Base-by-base conservation (phyloP, 2,329 filamentous ascomycete species). In the Eutypa lata region DNA sequence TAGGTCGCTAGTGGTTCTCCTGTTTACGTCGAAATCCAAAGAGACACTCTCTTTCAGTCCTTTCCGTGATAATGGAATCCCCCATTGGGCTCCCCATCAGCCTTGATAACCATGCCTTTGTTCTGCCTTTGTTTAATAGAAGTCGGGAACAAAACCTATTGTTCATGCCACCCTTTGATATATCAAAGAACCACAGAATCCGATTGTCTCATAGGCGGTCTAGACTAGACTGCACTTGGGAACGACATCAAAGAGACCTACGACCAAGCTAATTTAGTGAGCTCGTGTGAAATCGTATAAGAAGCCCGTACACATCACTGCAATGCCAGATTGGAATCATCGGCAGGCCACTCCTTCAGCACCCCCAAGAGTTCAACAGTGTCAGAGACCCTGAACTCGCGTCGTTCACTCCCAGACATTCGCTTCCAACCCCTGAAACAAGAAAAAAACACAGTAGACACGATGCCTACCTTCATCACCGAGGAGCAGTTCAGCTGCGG, bases 381-480 rank as follows among this genome's bases (percentile, higher is more conserved):
- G 42, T 28, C 42, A 4, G 42, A 26, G 21, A 24, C 13, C n/a
- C n/a, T 31, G 22, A 45, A n/a, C 22, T 28, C 21, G 5, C 16
- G 21, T 45, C 16, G 22, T 13, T 45, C 21, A 16, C 8, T 43
- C n/a, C 40, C 40, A n/a, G n/a, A 43, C 40, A 43, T 43, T 24
- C 19, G 40, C 11, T 43, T 24, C 19, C 14, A 13, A 7, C 19
- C 8, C 19, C 21, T 19, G 14, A 6, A 24, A 13, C 14, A 1
- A 21, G 3, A 2, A 21, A 13, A 13, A 35, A 8, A 35, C 14
- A 45, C 22, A n/a, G 22, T 13, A 3, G 14, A n/a, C 42, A 26
- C 13, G 21, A 62, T 62, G 60, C 50, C 56, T 10, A 55, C 47
- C 43, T 58, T 48, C 51, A 26, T 53, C 44, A 59, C 57, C 7